Evolutionary conservation across 495 filamentous ascomycete genomes (phyloP).

Genomic region (Evansstolkia leycettana): DNA sequence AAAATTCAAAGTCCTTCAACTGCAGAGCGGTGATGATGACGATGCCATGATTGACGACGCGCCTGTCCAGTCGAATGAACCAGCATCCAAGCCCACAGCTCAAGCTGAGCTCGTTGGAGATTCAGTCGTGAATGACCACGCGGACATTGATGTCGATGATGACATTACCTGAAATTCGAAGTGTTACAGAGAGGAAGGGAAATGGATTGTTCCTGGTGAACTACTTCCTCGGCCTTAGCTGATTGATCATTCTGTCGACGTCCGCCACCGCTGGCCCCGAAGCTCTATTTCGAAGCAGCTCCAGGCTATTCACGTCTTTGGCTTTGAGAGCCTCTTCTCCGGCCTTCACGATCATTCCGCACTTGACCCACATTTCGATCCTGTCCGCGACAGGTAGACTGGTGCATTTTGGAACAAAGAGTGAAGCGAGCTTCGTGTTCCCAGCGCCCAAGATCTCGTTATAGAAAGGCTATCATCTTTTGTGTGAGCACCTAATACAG

Average conservation of each 20-base stretch:
- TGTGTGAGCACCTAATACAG: constrained; percentile 12
- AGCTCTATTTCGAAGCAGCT: constrained; percentile 44
- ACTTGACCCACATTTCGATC: constrained; percentile 93
- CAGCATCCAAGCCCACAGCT: constrained; percentile 6
- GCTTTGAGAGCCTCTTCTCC: constrained; percentile 80
- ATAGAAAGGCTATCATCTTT: constrained; percentile 61
- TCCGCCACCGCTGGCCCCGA: constrained; percentile 42
- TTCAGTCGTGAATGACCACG: constrained; percentile 12
- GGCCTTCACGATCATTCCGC: constrained; percentile 79
- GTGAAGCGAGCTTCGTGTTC: constrained; percentile 72
- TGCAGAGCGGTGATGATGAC: constrained; percentile 8
- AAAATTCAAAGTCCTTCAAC: constrained; percentile 19
- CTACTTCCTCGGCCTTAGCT: constrained; percentile 38
- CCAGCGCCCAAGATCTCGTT: constrained; percentile 80
- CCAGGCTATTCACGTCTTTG: constrained; percentile 61
- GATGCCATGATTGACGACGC: constrained; percentile 23
- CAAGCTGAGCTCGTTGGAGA: constrained; percentile 4
- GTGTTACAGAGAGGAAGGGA: constrained; percentile 1
- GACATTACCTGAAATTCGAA: constrained; percentile 30
- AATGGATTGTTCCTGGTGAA: constrained; percentile 4
- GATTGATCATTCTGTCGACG: constrained; percentile 50
- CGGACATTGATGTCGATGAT: constrained; percentile 23
- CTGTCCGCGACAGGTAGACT: constrained; percentile 47
- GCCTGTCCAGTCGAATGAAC: constrained; percentile 5
- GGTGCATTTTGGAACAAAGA: constrained; percentile 82